Conservation (phyloP, 768 basidiomycete genomes). For the Rhizopogon rudus region DNA sequence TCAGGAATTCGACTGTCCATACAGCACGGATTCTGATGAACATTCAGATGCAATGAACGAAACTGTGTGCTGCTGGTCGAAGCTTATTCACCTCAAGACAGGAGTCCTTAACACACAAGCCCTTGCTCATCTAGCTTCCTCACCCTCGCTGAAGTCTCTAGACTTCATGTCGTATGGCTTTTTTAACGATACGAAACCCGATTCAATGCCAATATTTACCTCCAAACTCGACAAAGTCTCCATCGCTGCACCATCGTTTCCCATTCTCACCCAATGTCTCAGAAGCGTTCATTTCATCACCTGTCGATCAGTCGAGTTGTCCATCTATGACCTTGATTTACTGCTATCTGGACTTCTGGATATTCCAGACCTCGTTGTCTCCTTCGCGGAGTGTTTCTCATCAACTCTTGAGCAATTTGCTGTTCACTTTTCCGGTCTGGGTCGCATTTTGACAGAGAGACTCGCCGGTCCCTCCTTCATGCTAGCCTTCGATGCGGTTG, state of each 20-base stretch:
- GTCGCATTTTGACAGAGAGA: background rate
- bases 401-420: background rate
- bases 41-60: background rate
- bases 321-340: background rate
- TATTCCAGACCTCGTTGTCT: background rate
- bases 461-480: background rate
- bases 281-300: background rate
- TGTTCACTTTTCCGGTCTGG: too few relatives aligned
- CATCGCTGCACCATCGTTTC: background rate
- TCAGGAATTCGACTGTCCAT: background rate
- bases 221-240: background rate
- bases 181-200: background rate
- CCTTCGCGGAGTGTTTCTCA: background rate
- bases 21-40: background rate
- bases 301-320: background rate
- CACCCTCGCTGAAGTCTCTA: background rate
- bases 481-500: background rate
- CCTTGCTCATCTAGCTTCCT: background rate
- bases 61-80: background rate
- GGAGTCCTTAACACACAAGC: background rate
- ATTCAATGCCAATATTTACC: background rate
- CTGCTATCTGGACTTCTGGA: background rate
- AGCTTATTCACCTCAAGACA: background rate
- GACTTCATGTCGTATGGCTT: background rate
- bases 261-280: background rate